phyloP scores from a whole-genome alignment of 2,329 filamentous ascomycete genomes.

The Xylariaceae sp. region DNA sequence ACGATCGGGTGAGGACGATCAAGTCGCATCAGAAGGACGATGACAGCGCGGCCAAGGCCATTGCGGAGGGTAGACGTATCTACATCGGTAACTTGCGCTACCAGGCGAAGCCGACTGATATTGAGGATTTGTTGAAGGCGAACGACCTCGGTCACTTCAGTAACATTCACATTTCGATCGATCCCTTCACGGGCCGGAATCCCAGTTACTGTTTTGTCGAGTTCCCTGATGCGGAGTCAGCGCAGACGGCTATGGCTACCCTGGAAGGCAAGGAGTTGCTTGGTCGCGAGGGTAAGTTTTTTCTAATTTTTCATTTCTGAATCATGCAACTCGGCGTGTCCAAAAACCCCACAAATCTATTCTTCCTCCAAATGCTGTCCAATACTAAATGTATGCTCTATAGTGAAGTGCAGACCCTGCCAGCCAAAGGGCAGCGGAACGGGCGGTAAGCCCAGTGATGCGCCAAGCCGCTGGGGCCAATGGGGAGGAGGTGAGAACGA shows the following conservation, averaged over 20 bases:
- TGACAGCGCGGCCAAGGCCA: constrained; percentile 22
- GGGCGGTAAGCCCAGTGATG: constrained; percentile 19
- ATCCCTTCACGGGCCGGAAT: constrained; percentile 63
- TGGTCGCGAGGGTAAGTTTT: constrained; percentile 41
- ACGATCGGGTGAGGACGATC: constrained; percentile 12
- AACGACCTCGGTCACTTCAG: constrained; percentile 37
- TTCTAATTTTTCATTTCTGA: not conserved
- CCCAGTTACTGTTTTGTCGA: constrained; percentile 73
- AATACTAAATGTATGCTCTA: constrained; percentile 3
- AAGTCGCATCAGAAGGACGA: constrained; percentile 18
- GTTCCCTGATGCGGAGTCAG: constrained; percentile 51
- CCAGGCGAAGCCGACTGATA: constrained; percentile 40
- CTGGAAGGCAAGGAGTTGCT: constrained; percentile 51
- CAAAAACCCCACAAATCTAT: not conserved
- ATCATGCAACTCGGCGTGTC: not conserved
- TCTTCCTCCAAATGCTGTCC: not conserved
- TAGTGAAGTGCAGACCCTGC: constrained; percentile 59
- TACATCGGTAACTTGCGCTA: constrained; percentile 62
- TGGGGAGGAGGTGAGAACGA: constrained; percentile 32
- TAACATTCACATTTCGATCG: constrained; percentile 63
- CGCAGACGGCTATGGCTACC: constrained; percentile 51
- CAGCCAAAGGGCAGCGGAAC: constrained; percentile 38
- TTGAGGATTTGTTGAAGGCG: constrained; percentile 33
- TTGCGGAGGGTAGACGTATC: constrained; percentile 41
- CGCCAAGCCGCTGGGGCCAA: constrained; percentile 42